Evolutionary conservation across 2,329 filamentous ascomycete genomes (phyloP), one percentile per base, ranked within the genome.

Genomic region (Neofusicoccum kwambonambiense): DNA sequence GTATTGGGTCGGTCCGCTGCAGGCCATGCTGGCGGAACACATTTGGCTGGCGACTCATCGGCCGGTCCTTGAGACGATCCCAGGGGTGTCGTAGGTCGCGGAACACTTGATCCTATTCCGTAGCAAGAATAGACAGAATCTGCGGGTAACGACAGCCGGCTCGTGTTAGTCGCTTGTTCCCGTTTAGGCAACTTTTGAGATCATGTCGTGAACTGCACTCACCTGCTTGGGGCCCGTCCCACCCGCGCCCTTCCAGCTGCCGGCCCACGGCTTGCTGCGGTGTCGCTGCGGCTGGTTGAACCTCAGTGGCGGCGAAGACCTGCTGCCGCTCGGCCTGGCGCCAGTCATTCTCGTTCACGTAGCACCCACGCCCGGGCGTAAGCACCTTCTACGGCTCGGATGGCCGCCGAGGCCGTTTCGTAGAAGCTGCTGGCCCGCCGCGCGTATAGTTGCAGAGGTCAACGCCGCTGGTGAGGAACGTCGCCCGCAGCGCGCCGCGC

Each of bases 311-410:
- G 19, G 27, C 17, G 13, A 52, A 52, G 50, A 22, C n/a, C 12
- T 52, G 54, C 39, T 58, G n/a, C 35, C 39, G 34, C 13, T 22
- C 17, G 22, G 5, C 8, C 41, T 60, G 37, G 22, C 31, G 17
- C 41, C 27, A 50, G 57, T 61, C 12, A 12, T 9, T 22, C 42
- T 50, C 42, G 22, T 61, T 35, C 57, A 47, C 31, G 34, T 50
- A 61, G 44, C 22, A 76, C 3, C 75, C 74, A n/a, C 74, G 73
- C 13, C 69, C 71, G 1, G 75, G 72, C 15, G 73, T 76, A 27
- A 77, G 52, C n/a, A 69, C 69, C 52, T 77, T 76, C 64, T 74
- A 70, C 4, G 73, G 72, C 54, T 73, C 69, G 4, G 4, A 31
- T 31, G 27, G 27, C 70, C 6, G 70, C 69, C 0, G 70, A 71